Evolutionary conservation across 208 protist genomes (phyloP).

Genomic region (Porcisia deanei): DNA sequence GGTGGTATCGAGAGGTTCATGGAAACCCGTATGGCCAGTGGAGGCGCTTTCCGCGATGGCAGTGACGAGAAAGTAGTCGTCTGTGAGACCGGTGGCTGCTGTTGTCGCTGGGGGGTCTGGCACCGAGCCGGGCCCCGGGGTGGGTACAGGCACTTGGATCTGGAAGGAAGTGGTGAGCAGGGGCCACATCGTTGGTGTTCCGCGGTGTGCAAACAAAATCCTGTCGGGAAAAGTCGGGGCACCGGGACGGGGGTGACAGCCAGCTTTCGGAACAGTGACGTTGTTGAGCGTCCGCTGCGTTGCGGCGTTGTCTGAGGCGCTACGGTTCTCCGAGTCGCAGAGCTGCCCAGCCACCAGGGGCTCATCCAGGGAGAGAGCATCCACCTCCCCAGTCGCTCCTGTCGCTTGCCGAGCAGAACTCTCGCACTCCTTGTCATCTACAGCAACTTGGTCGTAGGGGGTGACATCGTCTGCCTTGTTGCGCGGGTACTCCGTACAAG

Average conservation of each 20-base stretch:
- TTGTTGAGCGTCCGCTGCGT: not conserved
- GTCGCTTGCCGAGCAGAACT: not conserved
- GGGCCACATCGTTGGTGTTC: slow-evolving; percentile 14
- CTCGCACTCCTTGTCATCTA: not conserved
- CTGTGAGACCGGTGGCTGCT: too few species aligned
- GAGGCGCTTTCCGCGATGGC: not conserved
- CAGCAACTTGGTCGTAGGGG: not conserved
- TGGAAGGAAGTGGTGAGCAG: slow-evolving; percentile 21
- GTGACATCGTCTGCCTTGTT: not conserved
- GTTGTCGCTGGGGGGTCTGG: not conserved
- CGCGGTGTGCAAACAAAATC: not conserved
- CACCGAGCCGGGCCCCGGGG: not conserved
- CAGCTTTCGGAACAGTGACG: not conserved
- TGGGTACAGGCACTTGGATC: not conserved
- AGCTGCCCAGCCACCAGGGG: not conserved
- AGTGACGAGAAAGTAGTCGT: not conserved
- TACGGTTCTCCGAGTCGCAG: not conserved
- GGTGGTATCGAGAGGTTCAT: not conserved
- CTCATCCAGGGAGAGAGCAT: not conserved
- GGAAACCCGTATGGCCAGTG: not conserved
- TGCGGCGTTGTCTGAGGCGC: not conserved
- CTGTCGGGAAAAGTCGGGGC: not conserved
- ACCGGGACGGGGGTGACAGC: not conserved
- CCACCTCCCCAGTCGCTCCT: not conserved
- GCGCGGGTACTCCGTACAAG: not conserved